phyloP scores from a whole-genome alignment of 192 early-diverging fungal species.

The Lobosporangium transversale region DNA sequence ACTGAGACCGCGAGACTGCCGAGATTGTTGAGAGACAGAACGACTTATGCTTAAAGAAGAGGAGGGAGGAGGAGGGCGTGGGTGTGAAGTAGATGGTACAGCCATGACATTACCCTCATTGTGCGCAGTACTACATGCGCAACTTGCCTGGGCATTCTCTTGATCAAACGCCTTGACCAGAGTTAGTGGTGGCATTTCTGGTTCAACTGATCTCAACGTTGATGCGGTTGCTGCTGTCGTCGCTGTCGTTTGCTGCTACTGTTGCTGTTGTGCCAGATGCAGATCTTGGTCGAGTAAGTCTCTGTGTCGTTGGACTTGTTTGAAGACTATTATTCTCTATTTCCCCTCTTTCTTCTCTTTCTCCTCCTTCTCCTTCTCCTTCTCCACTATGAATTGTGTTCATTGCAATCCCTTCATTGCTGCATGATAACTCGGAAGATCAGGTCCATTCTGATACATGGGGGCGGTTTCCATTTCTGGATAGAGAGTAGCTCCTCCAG shows the following conservation, averaged over 20 bases:
- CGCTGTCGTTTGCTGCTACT: background rate
- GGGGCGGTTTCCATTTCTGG: conserved; percentile 26
- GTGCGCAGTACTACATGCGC: too few species aligned
- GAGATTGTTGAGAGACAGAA: too few species aligned
- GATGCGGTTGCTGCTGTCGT: too few species aligned
- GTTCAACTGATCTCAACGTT: background rate
- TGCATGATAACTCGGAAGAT: conserved; percentile 3
- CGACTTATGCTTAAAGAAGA: too few species aligned
- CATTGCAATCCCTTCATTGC: conserved; percentile 7
- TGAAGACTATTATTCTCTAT: too few species aligned
- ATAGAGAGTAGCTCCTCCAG: background rate
- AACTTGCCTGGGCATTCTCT: background rate
- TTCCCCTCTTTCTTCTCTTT: too few species aligned
- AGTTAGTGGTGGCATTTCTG: background rate
- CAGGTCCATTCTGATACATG: conserved; percentile 17
- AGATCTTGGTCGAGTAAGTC: too few species aligned
- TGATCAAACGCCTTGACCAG: background rate
- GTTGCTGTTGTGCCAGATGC: background rate
- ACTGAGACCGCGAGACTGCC: too few species aligned
- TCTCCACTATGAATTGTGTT: background rate
- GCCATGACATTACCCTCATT: too few species aligned
- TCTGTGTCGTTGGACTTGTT: too few species aligned
- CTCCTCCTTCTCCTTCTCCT: background rate
- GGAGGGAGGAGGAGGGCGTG: too few species aligned
- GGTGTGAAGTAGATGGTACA: too few species aligned